These are phyloP conservation scores for Zygotorulaspora chibaensis DNA, from an alignment of 805 yeast species.

Conservation along the genomic window DNA sequence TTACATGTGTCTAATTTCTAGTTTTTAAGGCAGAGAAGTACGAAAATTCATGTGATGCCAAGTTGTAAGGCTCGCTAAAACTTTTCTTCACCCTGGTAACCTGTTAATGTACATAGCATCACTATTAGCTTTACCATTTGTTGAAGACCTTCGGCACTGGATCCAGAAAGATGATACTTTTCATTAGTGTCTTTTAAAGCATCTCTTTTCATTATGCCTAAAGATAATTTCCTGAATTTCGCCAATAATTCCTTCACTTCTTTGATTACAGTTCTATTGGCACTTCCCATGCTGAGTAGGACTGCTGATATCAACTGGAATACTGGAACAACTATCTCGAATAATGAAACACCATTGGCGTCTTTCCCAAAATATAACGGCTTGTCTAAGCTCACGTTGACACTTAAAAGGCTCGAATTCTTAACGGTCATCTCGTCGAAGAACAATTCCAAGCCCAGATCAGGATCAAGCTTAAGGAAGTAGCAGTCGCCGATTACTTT, in stretches of 20 bases:
- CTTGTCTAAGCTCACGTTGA: constrained; percentile 50
- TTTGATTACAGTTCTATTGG: constrained; percentile 53
- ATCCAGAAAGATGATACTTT: constrained; percentile 21
- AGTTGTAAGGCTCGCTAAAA: neutral
- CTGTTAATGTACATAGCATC: constrained; percentile 48
- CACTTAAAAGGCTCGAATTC: constrained; percentile 36
- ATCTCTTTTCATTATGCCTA: constrained; percentile 61
- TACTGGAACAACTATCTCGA: constrained; percentile 66
- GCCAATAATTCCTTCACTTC: constrained; percentile 50
- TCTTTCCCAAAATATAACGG: constrained; percentile 39
- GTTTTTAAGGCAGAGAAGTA: neutral
- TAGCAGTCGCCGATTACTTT: constrained; percentile 52
- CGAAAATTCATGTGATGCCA: neutral
- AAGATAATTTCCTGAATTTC: constrained; percentile 51
- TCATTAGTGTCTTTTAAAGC: constrained; percentile 34
- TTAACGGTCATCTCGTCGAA: constrained; percentile 37
- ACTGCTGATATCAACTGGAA: constrained; percentile 69
- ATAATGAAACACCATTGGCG: constrained; percentile 45
- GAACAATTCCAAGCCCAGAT: constrained; percentile 59
- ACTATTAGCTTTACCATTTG: constrained; percentile 55
- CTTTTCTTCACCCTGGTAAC: constrained; percentile 37
- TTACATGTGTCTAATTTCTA: neutral
- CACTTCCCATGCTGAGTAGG: constrained; percentile 71
- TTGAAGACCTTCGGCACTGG: constrained; percentile 39
- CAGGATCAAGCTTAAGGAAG: constrained; percentile 69